Base-by-base conservation (phyloP, 371 early-diverging fungal genomes). In the Chytridium lagenaria region DNA sequence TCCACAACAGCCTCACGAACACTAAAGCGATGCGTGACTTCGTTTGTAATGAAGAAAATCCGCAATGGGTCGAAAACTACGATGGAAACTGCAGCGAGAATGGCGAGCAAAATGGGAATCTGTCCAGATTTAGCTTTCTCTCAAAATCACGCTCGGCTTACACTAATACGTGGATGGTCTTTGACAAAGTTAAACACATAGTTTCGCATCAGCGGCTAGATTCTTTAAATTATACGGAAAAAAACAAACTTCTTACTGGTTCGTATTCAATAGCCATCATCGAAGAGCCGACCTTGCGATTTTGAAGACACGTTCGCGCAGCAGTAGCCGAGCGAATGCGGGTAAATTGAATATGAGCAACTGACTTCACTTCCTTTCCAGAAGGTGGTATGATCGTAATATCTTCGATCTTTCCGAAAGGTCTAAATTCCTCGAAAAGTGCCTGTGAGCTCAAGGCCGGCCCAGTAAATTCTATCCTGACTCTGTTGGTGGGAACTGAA, bases 21-120 rank as follows among this genome's bases (percentile, higher is more conserved):
- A 55, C 89, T 90, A 78, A 92, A 96, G 34, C 94, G 83, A 38
- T 90, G 89, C 0, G 92, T 92, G 65, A 92, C 81, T 75, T 92
- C 91, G 78, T 94, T 92, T 16, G 87, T 88, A 77, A 95, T 90
- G 74, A 90, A 93, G 78, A 93, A 95, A 50, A 90, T 86, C 31
- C 97, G 91, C 63, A 95, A 85, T 0, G 98, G 97, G 68, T 97
- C 98, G 79, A 98, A 96, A 31, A 97, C 81, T 22, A 91, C 85
- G 78, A 93, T 94, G 0, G 95, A 89, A 0, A 92, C 68, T 34
- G 90, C 92, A 1, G 95, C 93, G 50, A 92, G 77, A 1, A 91
- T 70, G 1, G 89, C 94, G n/a, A 94, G 90, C 1, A 91, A 77
- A 28, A 94, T 52, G 33, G 81, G 81, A n/a, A n/a, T n/a, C n/a